Evolutionary conservation across 2,329 filamentous ascomycete genomes (phyloP).

Genomic region (Fulvia fulva): DNA sequence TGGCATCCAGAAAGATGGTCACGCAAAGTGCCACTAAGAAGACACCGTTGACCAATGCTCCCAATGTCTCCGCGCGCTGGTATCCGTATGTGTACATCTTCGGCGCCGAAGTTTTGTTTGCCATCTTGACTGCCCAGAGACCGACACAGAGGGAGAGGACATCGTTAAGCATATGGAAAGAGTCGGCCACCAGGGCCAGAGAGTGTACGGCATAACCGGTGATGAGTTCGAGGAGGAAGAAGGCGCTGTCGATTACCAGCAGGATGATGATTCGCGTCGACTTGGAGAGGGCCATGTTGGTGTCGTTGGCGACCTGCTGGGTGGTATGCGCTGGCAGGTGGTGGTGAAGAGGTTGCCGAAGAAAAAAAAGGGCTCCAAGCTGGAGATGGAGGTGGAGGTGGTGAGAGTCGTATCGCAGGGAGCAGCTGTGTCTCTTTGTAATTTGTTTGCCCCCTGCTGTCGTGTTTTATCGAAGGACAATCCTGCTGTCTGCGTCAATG

Average conservation of each 20-base stretch:
- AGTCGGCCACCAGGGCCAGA: slow-evolving; percentile 88
- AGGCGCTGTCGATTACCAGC: slow-evolving; percentile 80
- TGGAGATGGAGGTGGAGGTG: not conserved
- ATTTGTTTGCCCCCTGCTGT: not conserved
- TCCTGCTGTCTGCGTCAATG: no score
- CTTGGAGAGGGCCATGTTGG: slow-evolving; percentile 80
- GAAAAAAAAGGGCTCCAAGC: not conserved
- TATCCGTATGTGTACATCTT: slow-evolving; percentile 96
- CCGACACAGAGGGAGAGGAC: slow-evolving; percentile 91
- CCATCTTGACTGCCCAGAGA: slow-evolving; percentile 89
- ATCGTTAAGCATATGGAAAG: slow-evolving; percentile 99
- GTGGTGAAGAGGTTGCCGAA: not conserved
- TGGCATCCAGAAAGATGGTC: slow-evolving; percentile 91
- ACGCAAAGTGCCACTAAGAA: slow-evolving; percentile 95
- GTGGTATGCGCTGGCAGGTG: not conserved
- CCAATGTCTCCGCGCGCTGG: slow-evolving; percentile 94
- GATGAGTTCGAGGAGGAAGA: slow-evolving; percentile 86
- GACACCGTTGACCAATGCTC: slow-evolving; percentile 93
- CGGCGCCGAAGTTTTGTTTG: slow-evolving; percentile 62
- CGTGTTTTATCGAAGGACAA: not conserved
- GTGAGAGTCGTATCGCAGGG: not conserved
- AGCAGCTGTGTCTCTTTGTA: no score
- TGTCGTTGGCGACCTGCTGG: slow-evolving; percentile 12
- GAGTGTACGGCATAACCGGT: slow-evolving; percentile 85
- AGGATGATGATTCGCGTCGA: slow-evolving; percentile 88